Evolutionary conservation across 108 stramenopile species (phyloP).

Genomic region (Cylindrotheca fusiformis): DNA sequence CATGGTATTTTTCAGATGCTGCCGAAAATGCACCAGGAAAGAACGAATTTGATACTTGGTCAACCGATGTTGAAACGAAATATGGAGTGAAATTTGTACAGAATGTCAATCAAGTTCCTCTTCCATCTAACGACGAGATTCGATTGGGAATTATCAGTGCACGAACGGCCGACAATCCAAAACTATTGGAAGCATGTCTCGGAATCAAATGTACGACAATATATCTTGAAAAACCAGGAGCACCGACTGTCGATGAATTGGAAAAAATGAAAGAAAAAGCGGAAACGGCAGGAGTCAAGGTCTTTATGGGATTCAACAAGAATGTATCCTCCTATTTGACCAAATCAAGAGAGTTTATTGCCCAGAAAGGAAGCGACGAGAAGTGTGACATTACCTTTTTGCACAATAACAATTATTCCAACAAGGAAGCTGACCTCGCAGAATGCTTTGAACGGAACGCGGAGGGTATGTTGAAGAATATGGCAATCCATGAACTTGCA

Average conservation of each 20-base stretch:
- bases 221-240: constrained; percentile 88
- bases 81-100: constrained; percentile 39
- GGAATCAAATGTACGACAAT: constrained; percentile 45
- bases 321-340: constrained; percentile 74
- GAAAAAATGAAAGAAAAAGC: constrained; percentile 53
- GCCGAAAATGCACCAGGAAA: constrained; percentile 34
- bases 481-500: constrained; percentile 90
- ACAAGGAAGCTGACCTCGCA: constrained; percentile 39
- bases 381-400: constrained; percentile 57
- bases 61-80: constrained; percentile 17
- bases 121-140: constrained; percentile 10
- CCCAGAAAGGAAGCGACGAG: constrained; percentile 9
- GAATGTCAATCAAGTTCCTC: constrained; percentile 42
- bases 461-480: constrained; percentile 90
- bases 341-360: constrained; percentile 44
- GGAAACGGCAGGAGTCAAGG: constrained; percentile 26
- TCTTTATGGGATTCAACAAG: constrained; percentile 88
- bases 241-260: constrained; percentile 69
- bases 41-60: constrained; percentile 39
- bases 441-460: constrained; percentile 84
- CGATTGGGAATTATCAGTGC: constrained; percentile 54
- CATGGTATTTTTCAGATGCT: constrained; percentile 55
- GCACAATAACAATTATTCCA: constrained; percentile 81
- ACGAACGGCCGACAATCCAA: constrained; percentile 76
- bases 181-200: constrained; percentile 49